These are phyloP conservation scores for Phytophthora cactorum DNA, from an alignment of 352 stramenopile species.

Conservation along the genomic window DNA sequence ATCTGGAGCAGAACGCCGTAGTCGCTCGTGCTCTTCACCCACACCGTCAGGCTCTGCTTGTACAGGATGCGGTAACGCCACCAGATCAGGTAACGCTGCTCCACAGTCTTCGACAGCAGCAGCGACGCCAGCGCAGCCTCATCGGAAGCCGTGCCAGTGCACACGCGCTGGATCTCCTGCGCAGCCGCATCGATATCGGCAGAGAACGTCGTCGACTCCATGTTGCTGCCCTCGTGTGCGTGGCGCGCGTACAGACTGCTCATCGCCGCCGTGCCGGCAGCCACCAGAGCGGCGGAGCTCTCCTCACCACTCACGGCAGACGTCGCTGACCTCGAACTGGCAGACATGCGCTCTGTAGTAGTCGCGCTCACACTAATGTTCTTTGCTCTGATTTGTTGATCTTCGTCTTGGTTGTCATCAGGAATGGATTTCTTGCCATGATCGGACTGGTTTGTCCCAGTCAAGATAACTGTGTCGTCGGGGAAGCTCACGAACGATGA, in stretches of 20 bases:
- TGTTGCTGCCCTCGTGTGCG: constrained; percentile 21
- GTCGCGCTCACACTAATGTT: neutral
- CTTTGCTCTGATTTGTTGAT: neutral
- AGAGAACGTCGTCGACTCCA: constrained; percentile 39
- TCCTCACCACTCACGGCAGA: constrained; percentile 6
- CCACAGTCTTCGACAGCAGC: constrained; percentile 23
- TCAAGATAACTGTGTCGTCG: constrained; percentile 25
- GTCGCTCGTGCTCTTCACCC: constrained; percentile 55
- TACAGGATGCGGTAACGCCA: constrained; percentile 49
- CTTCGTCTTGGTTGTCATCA: constrained; percentile 4
- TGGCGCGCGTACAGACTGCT: constrained; percentile 20
- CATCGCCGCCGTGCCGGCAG: constrained; percentile 8
- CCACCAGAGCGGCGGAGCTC: constrained; percentile 8
- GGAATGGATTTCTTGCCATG: neutral
- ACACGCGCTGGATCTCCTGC: constrained; percentile 52
- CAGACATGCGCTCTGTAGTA: constrained; percentile 4
- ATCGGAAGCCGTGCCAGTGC: constrained; percentile 23
- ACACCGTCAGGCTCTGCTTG: constrained; percentile 59
- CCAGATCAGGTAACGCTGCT: constrained; percentile 35
- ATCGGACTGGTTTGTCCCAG: constrained; percentile 4
- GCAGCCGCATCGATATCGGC: constrained; percentile 44
- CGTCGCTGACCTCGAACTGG: constrained; percentile 4
- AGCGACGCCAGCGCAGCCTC: constrained; percentile 26
- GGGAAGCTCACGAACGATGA: constrained; percentile 30
- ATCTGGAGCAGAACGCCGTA: constrained; percentile 64